phyloP scores from a whole-genome alignment of 139 green algal species.

The Nannochloris sp. region DNA sequence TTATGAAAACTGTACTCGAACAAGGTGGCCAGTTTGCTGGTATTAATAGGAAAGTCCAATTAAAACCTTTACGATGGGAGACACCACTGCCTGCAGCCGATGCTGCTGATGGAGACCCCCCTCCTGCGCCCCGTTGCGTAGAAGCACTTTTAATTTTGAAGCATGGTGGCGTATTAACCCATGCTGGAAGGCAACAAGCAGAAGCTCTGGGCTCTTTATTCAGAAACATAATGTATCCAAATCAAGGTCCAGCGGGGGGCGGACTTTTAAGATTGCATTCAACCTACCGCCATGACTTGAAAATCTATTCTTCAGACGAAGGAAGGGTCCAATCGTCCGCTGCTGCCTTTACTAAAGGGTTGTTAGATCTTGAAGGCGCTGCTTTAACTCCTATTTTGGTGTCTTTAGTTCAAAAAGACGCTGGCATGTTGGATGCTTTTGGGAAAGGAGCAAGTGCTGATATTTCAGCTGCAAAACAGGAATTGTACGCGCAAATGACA shows the following conservation, averaged over 20 bases:
- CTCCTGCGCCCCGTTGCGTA: conserved; percentile 2
- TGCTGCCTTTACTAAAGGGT: conserved; percentile 78
- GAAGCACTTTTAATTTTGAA: conserved; percentile 78
- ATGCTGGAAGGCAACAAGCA: conserved; percentile 77
- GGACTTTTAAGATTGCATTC: conserved; percentile 94
- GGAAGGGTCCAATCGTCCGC: conserved; percentile 78
- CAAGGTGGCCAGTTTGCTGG: conserved; percentile 80
- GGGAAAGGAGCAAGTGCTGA: conserved; percentile 76
- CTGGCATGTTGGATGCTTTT: conserved; percentile 86
- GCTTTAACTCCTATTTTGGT: conserved; percentile 87
- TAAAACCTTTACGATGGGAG: conserved; percentile 77
- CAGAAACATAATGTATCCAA: conserved; percentile 94
- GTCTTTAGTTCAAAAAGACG: conserved; percentile 89
- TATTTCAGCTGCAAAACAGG: conserved; percentile 64
- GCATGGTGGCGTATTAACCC: conserved; percentile 80
- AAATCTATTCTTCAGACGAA: conserved; percentile 96
- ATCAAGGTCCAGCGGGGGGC: conserved; percentile 43
- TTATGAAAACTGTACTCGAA: conserved; percentile 75
- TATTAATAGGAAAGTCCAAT: conserved; percentile 97
- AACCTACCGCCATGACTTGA: conserved; percentile 98
- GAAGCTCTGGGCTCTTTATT: conserved; percentile 88
- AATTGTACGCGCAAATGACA: conserved; percentile 71
- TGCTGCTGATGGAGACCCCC: neutral
- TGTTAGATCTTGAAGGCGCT: conserved; percentile 91
- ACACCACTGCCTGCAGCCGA: no score